Conservation (phyloP, 2,329 filamentous ascomycete genomes). For the Corniculantispora saksenae region DNA sequence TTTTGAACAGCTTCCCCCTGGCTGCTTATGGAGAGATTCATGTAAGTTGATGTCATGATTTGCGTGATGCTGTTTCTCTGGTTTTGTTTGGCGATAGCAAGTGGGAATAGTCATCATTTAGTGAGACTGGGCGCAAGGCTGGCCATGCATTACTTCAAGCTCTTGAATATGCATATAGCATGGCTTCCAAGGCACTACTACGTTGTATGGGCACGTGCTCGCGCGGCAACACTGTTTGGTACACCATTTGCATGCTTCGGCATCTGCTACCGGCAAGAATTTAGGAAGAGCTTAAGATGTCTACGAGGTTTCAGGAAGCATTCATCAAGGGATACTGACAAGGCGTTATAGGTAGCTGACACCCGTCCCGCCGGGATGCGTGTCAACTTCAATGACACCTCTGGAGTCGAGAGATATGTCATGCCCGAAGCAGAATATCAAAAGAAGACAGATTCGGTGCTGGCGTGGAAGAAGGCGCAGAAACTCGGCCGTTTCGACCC, state of each 20-base stretch:
- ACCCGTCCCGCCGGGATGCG: conserved; percentile 73
- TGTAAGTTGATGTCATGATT: conserved; percentile 55
- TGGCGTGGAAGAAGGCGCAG: conserved; percentile 93
- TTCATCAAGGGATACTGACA: background rate
- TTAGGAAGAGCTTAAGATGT: background rate
- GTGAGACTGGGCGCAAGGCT: background rate
- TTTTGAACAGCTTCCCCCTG: conserved; percentile 66
- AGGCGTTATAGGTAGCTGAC: conserved; percentile 68
- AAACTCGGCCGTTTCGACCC: conserved; percentile 97
- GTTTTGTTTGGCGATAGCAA: background rate
- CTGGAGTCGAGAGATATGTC: conserved; percentile 82
- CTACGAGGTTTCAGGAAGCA: background rate
- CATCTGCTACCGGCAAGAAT: background rate
- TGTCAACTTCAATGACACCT: conserved; percentile 79
- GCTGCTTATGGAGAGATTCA: conserved; percentile 76
- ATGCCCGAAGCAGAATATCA: conserved; percentile 88
- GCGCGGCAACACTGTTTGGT: background rate
- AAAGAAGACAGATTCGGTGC: conserved; percentile 80
- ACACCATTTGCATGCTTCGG: too few species aligned
- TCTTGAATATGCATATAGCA: background rate
- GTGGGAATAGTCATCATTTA: background rate
- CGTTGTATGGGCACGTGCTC: background rate
- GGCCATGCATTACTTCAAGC: background rate
- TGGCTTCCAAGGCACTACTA: background rate
- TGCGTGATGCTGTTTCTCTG: background rate